Conservation (phyloP, 139 green algal genomes). For the Volvox reticuliferus region DNA sequence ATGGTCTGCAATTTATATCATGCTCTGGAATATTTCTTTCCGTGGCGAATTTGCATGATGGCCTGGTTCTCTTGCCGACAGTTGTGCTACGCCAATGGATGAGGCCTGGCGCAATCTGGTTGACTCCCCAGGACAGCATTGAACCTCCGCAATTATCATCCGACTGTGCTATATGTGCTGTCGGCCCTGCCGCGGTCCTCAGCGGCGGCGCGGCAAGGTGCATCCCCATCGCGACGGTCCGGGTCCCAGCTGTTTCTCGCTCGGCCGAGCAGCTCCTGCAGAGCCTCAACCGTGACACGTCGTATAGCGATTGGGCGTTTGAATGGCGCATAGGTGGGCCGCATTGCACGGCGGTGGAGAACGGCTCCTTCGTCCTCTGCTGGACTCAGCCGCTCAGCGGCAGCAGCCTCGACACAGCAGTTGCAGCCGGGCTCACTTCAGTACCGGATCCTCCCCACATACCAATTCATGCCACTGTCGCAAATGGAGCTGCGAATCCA, state of each 20-base stretch:
- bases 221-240: background rate
- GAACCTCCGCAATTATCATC: background rate
- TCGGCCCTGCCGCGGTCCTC: background rate
- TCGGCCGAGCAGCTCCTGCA: background rate
- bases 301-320: background rate
- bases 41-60: too few species aligned
- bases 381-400: background rate
- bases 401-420: background rate
- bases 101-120: background rate
- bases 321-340: background rate
- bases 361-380: constrained; percentile 16
- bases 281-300: constrained; percentile 10
- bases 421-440: background rate
- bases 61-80: background rate
- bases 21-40: constrained; percentile 10
- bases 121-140: background rate
- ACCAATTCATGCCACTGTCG: too few species aligned
- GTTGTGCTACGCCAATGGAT: background rate
- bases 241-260: background rate
- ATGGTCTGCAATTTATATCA: constrained; percentile 2
- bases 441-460: too few species aligned
- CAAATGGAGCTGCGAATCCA: too few species aligned
- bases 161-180: constrained; percentile 5
- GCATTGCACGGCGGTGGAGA: background rate
- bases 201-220: background rate